Evolutionary conservation across 2,329 filamentous ascomycete species (phyloP).

Genomic region (Alternaria triticina): DNA sequence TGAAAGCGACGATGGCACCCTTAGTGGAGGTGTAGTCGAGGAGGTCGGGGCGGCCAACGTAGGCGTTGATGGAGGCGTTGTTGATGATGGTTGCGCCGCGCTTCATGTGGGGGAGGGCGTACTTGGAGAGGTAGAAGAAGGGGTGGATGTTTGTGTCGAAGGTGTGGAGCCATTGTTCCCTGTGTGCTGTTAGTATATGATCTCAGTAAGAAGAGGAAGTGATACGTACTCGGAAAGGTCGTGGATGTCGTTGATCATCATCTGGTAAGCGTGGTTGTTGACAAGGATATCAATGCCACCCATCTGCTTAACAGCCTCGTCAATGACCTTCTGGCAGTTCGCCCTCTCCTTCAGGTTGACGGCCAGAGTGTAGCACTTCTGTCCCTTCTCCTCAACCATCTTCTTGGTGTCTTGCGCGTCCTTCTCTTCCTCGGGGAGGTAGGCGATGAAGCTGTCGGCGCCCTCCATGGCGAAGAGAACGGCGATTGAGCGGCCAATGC

Average conservation of each 20-base stretch:
- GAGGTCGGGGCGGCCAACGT: slow-evolving; percentile 78
- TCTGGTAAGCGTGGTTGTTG: slow-evolving; percentile 76
- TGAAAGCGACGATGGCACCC: slow-evolving; percentile 80
- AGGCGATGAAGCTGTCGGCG: slow-evolving; percentile 74
- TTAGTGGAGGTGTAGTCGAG: slow-evolving; percentile 84
- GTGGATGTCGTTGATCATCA: slow-evolving; percentile 73
- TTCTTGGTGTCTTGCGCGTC: slow-evolving; percentile 78
- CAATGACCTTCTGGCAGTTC: slow-evolving; percentile 73
- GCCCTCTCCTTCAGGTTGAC: slow-evolving; percentile 69
- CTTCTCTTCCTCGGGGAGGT: slow-evolving; percentile 75
- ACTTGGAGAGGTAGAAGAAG: slow-evolving; percentile 82
- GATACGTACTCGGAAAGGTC: slow-evolving; percentile 70
- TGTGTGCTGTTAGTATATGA: slow-evolving; percentile 36
- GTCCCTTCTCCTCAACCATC: slow-evolving; percentile 70
- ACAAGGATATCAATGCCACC: slow-evolving; percentile 75
- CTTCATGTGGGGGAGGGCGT: slow-evolving; percentile 75
- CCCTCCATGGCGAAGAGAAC: slow-evolving; percentile 83
- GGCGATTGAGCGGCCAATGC: slow-evolving; percentile 77
- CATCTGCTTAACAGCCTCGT: slow-evolving; percentile 69
- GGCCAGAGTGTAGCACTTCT: slow-evolving; percentile 68
- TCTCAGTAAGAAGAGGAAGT: background rate
- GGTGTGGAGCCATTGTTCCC: slow-evolving; percentile 78
- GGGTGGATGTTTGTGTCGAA: slow-evolving; percentile 86
- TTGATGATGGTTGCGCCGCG: slow-evolving; percentile 81
- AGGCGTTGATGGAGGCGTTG: slow-evolving; percentile 83